Evolutionary conservation across 192 early-diverging fungal genomes (phyloP), one percentile per base, ranked within the genome.

Genomic region (Linnemannia hyalina): DNA sequence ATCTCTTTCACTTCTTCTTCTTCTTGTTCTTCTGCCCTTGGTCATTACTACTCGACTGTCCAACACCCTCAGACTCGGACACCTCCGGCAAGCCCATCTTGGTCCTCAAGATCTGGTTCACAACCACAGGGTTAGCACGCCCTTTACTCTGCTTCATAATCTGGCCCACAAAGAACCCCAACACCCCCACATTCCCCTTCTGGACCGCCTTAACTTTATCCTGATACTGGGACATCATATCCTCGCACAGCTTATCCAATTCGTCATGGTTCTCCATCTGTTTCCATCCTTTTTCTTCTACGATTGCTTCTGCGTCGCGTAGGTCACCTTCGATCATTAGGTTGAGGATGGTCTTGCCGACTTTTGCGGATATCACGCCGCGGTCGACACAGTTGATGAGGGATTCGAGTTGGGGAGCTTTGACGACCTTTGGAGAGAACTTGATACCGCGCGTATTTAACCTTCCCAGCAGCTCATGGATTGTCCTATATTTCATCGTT

Each of bases 161-260:
- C 86, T 96, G 92, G 10, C 97, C 96, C 32, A 97, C 91, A 80
- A 98, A 95, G 90, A 96, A 97, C 41, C 94, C 93, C 8, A 95
- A 85, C 44, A 96, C 71, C 6, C 95, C 93, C 23, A 88, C 68
- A 52, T 96, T 95, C 0, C 96, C 97, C 20, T 86, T 89, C 79
- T 90, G 81, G 54, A 96, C 91, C 15, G 88, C 89, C 20, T 89
- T 78, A 0, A 94, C 93, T 89, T 92, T 89, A 54, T 88, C 88
- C 6, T 89, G 80, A 63, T 91, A 77, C 23, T 85, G 57, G 2
- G 76, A 52, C 15, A 94, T 76, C 18, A 93, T 73, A 8, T 60
- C 47, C 44, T 89, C 69, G 73, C 92, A 93, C 54, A 95, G 60
- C 74, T 35, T 69, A 41, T 89, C 76, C 52, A 96, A 73, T 70